A percentile compares a stretch with the other conserved stretches of the same genome.
Conservation (phyloP, 2,329 filamentous ascomycete species). For the Arthroderma uncinatum region DNA sequence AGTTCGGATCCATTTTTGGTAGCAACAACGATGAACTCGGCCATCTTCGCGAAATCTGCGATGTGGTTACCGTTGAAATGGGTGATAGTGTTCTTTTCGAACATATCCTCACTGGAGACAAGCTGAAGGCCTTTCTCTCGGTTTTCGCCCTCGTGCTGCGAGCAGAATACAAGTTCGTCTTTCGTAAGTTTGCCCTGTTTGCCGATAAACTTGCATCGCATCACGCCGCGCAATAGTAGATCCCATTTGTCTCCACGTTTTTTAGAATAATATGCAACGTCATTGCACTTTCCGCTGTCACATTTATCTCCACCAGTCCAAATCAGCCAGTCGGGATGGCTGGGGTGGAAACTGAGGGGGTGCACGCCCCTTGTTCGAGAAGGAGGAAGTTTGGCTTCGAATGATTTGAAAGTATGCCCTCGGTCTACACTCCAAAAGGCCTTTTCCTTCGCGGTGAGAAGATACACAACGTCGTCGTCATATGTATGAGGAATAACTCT, state of each 20-base stretch:
- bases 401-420: conserved; percentile 60
- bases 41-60: conserved; percentile 83
- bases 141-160: conserved; percentile 53
- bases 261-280: conserved; percentile 61
- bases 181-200: conserved; percentile 44
- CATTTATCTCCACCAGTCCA: conserved; percentile 71
- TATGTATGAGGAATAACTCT: conserved; percentile 66
- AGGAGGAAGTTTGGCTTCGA: conserved; percentile 57
- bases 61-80: conserved; percentile 54
- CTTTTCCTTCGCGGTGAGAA: conserved; percentile 57
- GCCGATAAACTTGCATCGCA: conserved; percentile 80
- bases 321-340: conserved; percentile 78
- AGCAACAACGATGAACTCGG: conserved; percentile 88
- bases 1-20: conserved; percentile 55
- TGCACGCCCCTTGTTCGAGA: conserved; percentile 38
- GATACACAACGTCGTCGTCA: conserved; percentile 76
- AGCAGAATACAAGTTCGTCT: conserved; percentile 53
- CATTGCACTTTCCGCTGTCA: conserved; percentile 46
- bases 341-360: conserved; percentile 69
- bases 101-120: conserved; percentile 68
- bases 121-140: conserved; percentile 56
- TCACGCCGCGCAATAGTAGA: conserved; percentile 59
- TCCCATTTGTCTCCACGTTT: conserved; percentile 74
- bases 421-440: conserved; percentile 76
- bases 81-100: conserved; percentile 50